Base-by-base conservation (phyloP, 768 basidiomycete species). In the Suillus luteus region DNA sequence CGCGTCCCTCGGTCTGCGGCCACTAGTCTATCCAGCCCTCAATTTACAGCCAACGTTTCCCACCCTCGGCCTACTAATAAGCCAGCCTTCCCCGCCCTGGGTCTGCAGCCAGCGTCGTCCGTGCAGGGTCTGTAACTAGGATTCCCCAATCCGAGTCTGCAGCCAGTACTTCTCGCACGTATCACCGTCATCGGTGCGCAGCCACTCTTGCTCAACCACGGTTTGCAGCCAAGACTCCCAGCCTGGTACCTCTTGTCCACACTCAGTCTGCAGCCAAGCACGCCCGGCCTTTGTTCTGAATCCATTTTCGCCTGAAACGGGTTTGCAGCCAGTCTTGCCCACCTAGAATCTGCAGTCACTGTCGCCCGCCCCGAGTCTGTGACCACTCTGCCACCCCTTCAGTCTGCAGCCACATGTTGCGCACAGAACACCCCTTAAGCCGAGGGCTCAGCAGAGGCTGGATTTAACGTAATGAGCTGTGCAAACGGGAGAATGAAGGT, bases 381-480 rank as follows among this genome's bases (percentile, higher is more conserved):
- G 27, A 2, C 48, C 48, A 49, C 2, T 27, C 24, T 19, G 33
- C 27, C 12, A 24, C 48, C 48, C 48, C 11, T 6, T 12, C 22
- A 24, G 10, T 8, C 6, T 27, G 5, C 12, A 49, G 1, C 48
- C 41, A 43, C 59, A 65, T 15, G 67, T 48, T 24, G 27, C 9
- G 8, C 31, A 9, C 68, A 91, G 89, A 82, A 75, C 58, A 83
- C 83, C 35, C 79, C 92, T 11, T 81, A 85, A 60, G 78, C 80
- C 12, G 89, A 90, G 73, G 90, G 90, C 9, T 87, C 90, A 64
- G 84, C 95, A 79, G 98, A 96, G 75, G 94, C 95, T 0, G 93
- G 92, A 1, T 95, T 90, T 74, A 95, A 99, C 63, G 93, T 95
- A 33, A 0, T 89, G 96, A n/a, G 85, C 35, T 87, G 92, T 1